phyloP scores from a whole-genome alignment of 306 rosid genomes.

The Vicia sativa region DNA sequence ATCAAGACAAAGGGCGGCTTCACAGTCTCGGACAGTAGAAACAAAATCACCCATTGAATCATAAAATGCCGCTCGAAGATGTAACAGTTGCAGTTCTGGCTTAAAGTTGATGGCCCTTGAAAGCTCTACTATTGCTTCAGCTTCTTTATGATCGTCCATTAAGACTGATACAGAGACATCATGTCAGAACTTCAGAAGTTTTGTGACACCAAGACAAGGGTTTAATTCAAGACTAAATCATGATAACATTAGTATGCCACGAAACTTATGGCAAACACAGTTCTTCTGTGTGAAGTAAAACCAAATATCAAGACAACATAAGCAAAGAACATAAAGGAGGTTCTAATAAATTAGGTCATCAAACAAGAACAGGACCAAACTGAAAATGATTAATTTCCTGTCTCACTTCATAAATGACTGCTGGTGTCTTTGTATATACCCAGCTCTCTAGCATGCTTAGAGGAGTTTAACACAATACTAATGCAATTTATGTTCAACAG shows the following conservation, averaged over 20 bases:
- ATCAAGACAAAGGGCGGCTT: conserved; percentile 88
- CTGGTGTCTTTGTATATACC: not conserved
- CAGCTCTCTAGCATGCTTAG: not conserved
- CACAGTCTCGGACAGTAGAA: conserved; percentile 71
- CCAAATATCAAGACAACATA: conserved; percentile 15
- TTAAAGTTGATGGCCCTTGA: conserved; percentile 72
- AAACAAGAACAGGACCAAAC: conserved; percentile 19
- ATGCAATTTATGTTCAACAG: not conserved
- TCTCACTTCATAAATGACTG: conserved; percentile 13
- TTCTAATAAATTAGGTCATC: conserved; percentile 2
- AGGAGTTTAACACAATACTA: not conserved
- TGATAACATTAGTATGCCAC: conserved; percentile 17
- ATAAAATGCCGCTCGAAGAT: conserved; percentile 90
- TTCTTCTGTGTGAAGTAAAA: conserved; percentile 24
- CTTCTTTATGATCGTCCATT: conserved; percentile 91
- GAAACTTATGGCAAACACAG: conserved; percentile 5
- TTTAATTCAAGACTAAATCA: conserved; percentile 21
- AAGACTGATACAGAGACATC: conserved; percentile 59
- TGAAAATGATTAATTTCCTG: not conserved
- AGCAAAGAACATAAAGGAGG: conserved; percentile 1
- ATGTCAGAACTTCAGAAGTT: conserved; percentile 42
- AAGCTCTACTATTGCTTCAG: conserved; percentile 78
- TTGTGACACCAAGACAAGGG: not conserved
- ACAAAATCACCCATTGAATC: conserved; percentile 69
- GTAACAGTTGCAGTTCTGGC: conserved; percentile 77